Percentiles rank a stretch among this genome's conserved stretches.
Conservation (phyloP, 306 rosid species). For the Prunus kanzakura region DNA sequence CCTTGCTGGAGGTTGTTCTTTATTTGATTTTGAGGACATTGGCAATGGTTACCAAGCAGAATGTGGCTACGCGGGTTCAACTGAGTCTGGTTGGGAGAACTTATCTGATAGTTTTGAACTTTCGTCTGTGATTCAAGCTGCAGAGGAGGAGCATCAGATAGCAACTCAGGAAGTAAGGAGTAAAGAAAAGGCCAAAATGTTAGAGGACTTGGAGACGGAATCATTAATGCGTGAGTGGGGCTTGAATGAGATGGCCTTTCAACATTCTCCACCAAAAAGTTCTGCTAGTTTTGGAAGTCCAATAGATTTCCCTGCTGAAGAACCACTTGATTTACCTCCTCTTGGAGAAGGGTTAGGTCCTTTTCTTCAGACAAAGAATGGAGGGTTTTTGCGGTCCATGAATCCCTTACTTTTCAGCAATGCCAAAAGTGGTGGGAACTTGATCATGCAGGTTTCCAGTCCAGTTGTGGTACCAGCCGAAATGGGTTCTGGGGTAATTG, state of each 20-base stretch:
- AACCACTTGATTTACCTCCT: slow-evolving; percentile 57
- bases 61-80: slow-evolving; percentile 21
- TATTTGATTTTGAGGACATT: slow-evolving; percentile 48
- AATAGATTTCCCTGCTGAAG: slow-evolving; percentile 45
- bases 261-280: slow-evolving; percentile 64
- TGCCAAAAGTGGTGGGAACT: slow-evolving; percentile 57
- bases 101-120: slow-evolving; percentile 35
- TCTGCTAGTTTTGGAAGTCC: slow-evolving; percentile 69
- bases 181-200: slow-evolving; percentile 54
- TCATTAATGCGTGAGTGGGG: slow-evolving; percentile 88
- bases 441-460: slow-evolving; percentile 87
- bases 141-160: slow-evolving; percentile 41
- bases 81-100: slow-evolving; percentile 34
- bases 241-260: slow-evolving; percentile 74
- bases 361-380: slow-evolving; percentile 70
- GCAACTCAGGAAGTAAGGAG: slow-evolving; percentile 41
- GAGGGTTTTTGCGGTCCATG: slow-evolving; percentile 84
- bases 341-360: slow-evolving; percentile 84
- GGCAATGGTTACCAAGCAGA: slow-evolving; percentile 36
- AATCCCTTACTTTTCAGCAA: slow-evolving; percentile 66
- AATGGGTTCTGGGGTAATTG: slow-evolving; percentile 89
- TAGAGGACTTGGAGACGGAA: slow-evolving; percentile 86
- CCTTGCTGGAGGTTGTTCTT: slow-evolving; percentile 59
- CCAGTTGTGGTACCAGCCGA: slow-evolving; percentile 90
- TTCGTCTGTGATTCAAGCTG: slow-evolving; percentile 40